phyloP scores from a whole-genome alignment of 176 grass and related monocot species.

The Triticum turgidum region DNA sequence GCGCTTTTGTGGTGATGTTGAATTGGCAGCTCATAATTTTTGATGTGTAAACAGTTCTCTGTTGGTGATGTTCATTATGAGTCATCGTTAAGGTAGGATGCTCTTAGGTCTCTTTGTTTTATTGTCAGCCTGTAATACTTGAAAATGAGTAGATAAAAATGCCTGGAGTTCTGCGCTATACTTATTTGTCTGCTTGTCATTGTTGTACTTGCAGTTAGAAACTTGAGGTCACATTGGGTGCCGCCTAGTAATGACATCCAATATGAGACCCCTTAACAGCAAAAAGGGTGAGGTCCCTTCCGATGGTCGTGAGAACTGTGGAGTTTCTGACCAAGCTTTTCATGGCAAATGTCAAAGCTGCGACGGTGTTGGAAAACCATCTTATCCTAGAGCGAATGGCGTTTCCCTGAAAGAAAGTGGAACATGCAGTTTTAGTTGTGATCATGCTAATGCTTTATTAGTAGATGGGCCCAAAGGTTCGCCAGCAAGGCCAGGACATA shows the following conservation, averaged over 20 bases:
- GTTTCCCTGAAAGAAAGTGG: slow-evolving; percentile 38
- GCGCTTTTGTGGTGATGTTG: not conserved
- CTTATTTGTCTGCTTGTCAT: not conserved
- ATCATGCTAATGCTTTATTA: slow-evolving; percentile 26
- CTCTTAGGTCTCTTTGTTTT: not conserved
- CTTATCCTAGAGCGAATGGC: slow-evolving; percentile 27
- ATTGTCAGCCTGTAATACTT: not conserved
- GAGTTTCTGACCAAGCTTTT: slow-evolving; percentile 36
- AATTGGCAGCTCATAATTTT: not conserved
- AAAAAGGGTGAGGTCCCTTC: slow-evolving; percentile 16
- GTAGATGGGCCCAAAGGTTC: slow-evolving; percentile 27
- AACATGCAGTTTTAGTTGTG: slow-evolving; percentile 15
- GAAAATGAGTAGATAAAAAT: not conserved
- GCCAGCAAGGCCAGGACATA: slow-evolving; percentile 26
- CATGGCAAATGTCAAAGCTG: slow-evolving; percentile 32
- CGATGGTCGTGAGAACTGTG: slow-evolving; percentile 13
- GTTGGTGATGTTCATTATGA: not conserved
- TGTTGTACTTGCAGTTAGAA: slow-evolving; percentile 10
- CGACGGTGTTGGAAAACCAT: slow-evolving; percentile 28
- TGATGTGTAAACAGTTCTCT: not conserved
- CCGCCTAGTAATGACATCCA: slow-evolving; percentile 7
- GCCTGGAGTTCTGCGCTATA: not conserved
- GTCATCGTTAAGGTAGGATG: not conserved
- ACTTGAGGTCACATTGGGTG: slow-evolving; percentile 8
- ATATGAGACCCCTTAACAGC: slow-evolving; percentile 21